phyloP scores from a whole-genome alignment of 2,329 filamentous ascomycete genomes.

The Fusarium neocosmosporiellum region DNA sequence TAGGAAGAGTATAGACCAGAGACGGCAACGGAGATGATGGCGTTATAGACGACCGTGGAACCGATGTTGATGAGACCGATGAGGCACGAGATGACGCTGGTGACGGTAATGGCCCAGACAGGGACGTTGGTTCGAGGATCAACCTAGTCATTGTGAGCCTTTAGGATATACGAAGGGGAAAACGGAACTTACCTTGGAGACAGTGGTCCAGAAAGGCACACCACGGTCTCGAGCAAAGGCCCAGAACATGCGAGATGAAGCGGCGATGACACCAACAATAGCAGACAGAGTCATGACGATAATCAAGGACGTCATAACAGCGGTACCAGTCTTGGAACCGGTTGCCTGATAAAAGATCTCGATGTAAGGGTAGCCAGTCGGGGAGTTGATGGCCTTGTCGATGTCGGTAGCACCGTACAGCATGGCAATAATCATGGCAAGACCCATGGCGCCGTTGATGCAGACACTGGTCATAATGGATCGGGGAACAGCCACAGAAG shows the following conservation, averaged over 20 bases:
- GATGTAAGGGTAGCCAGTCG: conserved; percentile 39
- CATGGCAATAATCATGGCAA: conserved; percentile 41
- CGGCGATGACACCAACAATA: conserved; percentile 39
- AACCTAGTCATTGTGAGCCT: conserved; percentile 16
- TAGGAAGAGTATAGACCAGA: conserved; percentile 39
- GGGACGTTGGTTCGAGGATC: conserved; percentile 35
- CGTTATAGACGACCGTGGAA: conserved; percentile 37
- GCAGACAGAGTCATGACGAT: conserved; percentile 39
- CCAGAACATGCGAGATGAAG: conserved; percentile 40
- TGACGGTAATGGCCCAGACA: conserved; percentile 35
- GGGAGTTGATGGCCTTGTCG: conserved; percentile 31
- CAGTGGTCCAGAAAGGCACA: conserved; percentile 30
- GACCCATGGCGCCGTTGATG: conserved; percentile 34
- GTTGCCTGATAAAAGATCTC: conserved; percentile 41
- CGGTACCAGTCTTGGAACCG: conserved; percentile 28
- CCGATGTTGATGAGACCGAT: conserved; percentile 40
- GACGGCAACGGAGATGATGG: conserved; percentile 37
- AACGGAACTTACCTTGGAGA: conserved; percentile 24
- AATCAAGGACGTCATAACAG: conserved; percentile 32
- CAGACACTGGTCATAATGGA: conserved; percentile 39
- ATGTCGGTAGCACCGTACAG: conserved; percentile 39
- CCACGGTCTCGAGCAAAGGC: conserved; percentile 37
- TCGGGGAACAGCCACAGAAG: conserved; percentile 33
- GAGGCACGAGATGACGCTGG: conserved; percentile 34
- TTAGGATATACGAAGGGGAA: rapidly evolving